Conservation (phyloP, 345 rosid species). For the Raphanus sativus region DNA sequence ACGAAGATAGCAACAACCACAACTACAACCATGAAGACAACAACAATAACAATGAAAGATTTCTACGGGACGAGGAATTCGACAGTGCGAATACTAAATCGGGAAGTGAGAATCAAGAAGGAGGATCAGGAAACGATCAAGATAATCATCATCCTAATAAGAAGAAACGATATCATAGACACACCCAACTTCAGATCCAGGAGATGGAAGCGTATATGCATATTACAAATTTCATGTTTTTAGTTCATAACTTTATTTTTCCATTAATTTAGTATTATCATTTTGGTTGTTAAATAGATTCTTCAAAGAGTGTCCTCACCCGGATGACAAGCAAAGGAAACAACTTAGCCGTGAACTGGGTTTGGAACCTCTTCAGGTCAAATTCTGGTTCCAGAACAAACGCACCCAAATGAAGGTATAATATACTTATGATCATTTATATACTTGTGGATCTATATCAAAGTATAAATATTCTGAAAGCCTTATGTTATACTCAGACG, state of each 20-base stretch:
- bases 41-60: constrained; percentile 26
- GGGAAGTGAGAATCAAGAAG: constrained; percentile 91
- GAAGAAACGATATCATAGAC: constrained; percentile 96
- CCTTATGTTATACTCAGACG: neutral
- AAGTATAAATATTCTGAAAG: neutral
- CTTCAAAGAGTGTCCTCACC: constrained; percentile 98
- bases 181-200: constrained; percentile 97
- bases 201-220: constrained; percentile 82
- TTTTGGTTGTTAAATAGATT: constrained; percentile 32
- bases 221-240: neutral
- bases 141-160: constrained; percentile 71
- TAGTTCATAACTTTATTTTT: neutral
- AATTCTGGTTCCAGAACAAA: constrained; percentile 99
- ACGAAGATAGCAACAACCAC: constrained; percentile 35
- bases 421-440: neutral
- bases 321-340: constrained; percentile 97
- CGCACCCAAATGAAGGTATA: constrained; percentile 98
- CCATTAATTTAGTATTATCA: neutral
- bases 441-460: neutral
- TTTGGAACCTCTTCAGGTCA: constrained; percentile 91
- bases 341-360: constrained; percentile 86
- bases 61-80: constrained; percentile 37
- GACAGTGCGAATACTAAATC: constrained; percentile 74
- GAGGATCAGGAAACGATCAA: constrained; percentile 79
- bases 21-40: constrained; percentile 37